Percentiles rank a stretch among this genome's conserved stretches.
Evolutionary conservation across 2,329 filamentous ascomycete genomes (phyloP).

Genomic region (Pestalotiopsis sp.): DNA sequence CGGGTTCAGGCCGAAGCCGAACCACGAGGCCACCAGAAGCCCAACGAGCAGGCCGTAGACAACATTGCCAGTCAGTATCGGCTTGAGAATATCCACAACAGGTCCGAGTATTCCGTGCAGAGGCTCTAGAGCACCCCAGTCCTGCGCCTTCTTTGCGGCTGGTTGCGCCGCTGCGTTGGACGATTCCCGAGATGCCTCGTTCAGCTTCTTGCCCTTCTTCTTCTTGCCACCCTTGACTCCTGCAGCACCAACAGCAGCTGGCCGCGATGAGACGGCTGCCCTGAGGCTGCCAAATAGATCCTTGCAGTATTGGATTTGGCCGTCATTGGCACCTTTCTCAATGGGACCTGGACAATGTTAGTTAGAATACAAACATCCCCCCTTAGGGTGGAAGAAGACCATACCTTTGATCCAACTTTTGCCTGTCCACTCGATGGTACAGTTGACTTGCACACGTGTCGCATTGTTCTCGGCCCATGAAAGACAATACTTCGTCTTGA

Average conservation of each 20-base stretch:
- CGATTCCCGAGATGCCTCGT: conserved; percentile 45
- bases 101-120: conserved; percentile 72
- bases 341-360: conserved; percentile 70
- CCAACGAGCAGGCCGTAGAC: conserved; percentile 76
- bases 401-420: conserved; percentile 98
- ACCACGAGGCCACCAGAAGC: conserved; percentile 75
- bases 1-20: conserved; percentile 60
- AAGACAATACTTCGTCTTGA: conserved; percentile 93
- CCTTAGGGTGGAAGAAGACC: conserved; percentile 22
- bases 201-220: conserved; percentile 61
- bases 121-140: conserved; percentile 85
- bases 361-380: neutral
- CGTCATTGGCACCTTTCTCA: conserved; percentile 92
- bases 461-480: conserved; percentile 88
- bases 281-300: conserved; percentile 78
- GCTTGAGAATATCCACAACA: conserved; percentile 68
- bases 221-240: conserved; percentile 61
- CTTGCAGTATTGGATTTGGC: conserved; percentile 81
- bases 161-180: conserved; percentile 43
- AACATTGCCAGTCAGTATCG: conserved; percentile 76
- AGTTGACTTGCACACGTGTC: conserved; percentile 85
- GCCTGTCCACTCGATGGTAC: conserved; percentile 91
- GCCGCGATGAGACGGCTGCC: conserved; percentile 69
- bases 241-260: conserved; percentile 49
- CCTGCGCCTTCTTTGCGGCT: conserved; percentile 41